Evolutionary conservation across 768 basidiomycete species (phyloP), one percentile per base, ranked within the genome.

Genomic region (Agaricus sinodeliciosus): DNA sequence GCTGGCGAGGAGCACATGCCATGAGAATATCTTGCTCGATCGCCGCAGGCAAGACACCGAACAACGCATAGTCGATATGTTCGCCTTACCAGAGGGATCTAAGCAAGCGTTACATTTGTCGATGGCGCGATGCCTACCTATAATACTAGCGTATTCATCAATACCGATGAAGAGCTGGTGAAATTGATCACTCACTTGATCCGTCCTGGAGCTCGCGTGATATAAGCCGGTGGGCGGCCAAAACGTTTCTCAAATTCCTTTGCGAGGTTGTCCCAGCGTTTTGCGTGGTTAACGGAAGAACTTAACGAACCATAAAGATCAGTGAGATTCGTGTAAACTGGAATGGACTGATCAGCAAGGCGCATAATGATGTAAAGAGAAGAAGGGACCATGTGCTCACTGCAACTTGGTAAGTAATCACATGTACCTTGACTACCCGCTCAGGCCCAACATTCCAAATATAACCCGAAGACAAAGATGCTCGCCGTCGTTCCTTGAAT

Each of bases 21-120:
- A 93, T 85, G 48, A 93, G 72, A 58, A 92, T 84, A 64, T 92
- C 92, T 48, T 80, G 80, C 58, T 91, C 90, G 36, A 93, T 78
- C 0, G 90, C 91, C n/a, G 85, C 78, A 13, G 90, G 92, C 34
- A 93, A 75, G 7, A 89, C 89, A 3, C 90, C 90, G 58, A 91
- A 90, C 25, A 90, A 71, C 0, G 84, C 80, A 58, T 91, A 91
- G 66, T 91, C 89, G 64, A 91, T 86, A 62, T 91, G 87, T 69
- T 90, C 88, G 28, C 88, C 87, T 81, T 22, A 45, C 35, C 34
- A 26, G 42, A 25, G 11, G 25, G 41, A 27, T 28, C 64, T 15
- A 67, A 54, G 60, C 3, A 43, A 16, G 18, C 16, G 6, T 45
- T 27, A 9, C 5, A 28, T 3, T 28, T 8, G 4, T 28, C 42